Conservation (phyloP, 768 basidiomycete genomes). For the Psilocybe cubensis region DNA sequence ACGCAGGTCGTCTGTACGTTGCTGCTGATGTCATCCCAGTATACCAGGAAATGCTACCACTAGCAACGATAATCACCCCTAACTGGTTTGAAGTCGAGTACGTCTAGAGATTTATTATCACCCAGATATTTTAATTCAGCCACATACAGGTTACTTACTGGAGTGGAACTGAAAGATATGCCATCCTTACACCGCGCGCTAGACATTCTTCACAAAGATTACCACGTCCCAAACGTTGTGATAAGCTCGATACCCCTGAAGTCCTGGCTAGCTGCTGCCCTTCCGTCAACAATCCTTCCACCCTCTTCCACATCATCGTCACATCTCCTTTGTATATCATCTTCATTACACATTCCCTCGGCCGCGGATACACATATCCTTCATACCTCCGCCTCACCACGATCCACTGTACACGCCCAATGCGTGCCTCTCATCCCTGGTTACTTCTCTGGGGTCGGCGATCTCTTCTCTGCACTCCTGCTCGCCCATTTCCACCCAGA, state of each 20-base stretch:
- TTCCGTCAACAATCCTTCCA: slow-evolving; percentile 52
- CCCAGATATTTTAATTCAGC: background rate
- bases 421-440: slow-evolving; percentile 81
- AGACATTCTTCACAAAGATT: slow-evolving; percentile 71
- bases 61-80: slow-evolving; percentile 93
- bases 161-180: slow-evolving; percentile 66
- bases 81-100: slow-evolving; percentile 99
- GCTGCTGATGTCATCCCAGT: slow-evolving; percentile 84
- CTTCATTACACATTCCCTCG: slow-evolving; percentile 43
- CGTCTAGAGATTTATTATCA: slow-evolving; percentile 26
- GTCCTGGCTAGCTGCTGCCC: slow-evolving; percentile 56
- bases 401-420: slow-evolving; percentile 64
- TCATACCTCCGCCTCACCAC: slow-evolving; percentile 7
- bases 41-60: slow-evolving; percentile 77
- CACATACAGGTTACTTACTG: slow-evolving; percentile 72
- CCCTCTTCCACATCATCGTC: slow-evolving; percentile 33
- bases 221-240: slow-evolving; percentile 83
- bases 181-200: slow-evolving; percentile 71
- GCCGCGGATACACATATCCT: slow-evolving; percentile 9
- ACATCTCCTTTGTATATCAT: slow-evolving; percentile 82
- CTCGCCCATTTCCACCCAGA: slow-evolving; percentile 71
- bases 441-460: slow-evolving; percentile 96
- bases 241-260: slow-evolving; percentile 86
- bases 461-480: slow-evolving; percentile 93
- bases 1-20: slow-evolving; percentile 88